Evolutionary conservation across 805 yeast genomes (phyloP), one percentile per base, ranked within the genome.

Genomic region (Jamesozyma lodderae): DNA sequence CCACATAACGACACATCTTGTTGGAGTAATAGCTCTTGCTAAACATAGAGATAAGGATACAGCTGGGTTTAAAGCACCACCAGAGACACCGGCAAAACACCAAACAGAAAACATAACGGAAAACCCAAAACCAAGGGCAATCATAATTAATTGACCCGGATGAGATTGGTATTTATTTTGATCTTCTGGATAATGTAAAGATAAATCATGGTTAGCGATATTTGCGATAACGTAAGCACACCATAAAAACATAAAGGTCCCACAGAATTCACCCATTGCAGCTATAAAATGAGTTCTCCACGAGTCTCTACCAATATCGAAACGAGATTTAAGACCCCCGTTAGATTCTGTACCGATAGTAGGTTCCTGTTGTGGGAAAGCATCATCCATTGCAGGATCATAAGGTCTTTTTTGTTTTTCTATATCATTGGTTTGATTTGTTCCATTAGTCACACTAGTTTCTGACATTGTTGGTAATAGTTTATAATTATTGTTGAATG

Each of bases 21-120:
- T 43, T 40, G 87, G 85, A 30, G 85, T 72, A 43, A 81, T 70
- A 39, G 85, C 90, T 46, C 82, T 72, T 16, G 83, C 79, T 31
- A 81, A 64, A n/a, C 77, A 71, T 55, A 85, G 66, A 21, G 87
- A 66, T 29, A 83, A 67, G 17, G 94, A 79, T 30, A 85, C 94
- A 36, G 92, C 90, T 10, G 95, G 95, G 67, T 85, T 85, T 59
- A 85, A 72, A 66, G 82, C 83, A 67, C 92, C 95, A 54, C 95
- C 95, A 28, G 92, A 81, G 43, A 85, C 74, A 50, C 73, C 75
- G 47, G 81, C 78, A 33, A 53, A 49, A 44, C 50, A 47, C 53
- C 55, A 53, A 31, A 50, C 46, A 4, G 57, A 44, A 31, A 53
- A 51, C 77, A 81, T 73, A 39, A 85, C 86, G 50, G 86, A 79